Percentiles rank a stretch among this genome's conserved stretches.
Evolutionary conservation across 805 yeast species (phyloP).

Genomic region (Cyberlindnera saturnus): DNA sequence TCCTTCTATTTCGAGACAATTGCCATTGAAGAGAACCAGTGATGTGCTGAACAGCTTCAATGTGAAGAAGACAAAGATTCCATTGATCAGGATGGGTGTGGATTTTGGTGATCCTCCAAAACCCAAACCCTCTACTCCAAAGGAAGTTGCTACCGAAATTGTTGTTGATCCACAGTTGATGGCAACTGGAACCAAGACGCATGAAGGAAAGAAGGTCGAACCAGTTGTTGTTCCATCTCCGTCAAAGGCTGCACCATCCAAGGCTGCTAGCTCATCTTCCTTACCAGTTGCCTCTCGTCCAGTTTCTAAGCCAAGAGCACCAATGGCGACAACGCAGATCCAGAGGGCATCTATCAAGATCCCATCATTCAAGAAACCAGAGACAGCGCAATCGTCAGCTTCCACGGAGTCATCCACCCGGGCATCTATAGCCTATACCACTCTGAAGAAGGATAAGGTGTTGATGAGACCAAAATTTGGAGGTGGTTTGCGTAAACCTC

Average conservation of each 20-base stretch:
- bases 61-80: conserved; percentile 21
- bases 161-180: neutral
- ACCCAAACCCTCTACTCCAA: neutral
- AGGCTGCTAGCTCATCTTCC: neutral
- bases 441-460: conserved; percentile 7
- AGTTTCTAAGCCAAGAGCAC: conserved; percentile 4
- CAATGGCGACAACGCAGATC: neutral
- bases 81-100: conserved; percentile 15
- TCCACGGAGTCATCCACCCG: neutral
- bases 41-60: conserved; percentile 18
- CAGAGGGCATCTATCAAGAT: conserved; percentile 1
- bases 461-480: conserved; percentile 21
- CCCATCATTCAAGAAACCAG: conserved; percentile 2
- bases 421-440: neutral
- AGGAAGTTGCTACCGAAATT: neutral
- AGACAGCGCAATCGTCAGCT: neutral
- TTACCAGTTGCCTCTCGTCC: neutral
- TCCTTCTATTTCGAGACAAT: neutral
- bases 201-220: neutral
- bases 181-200: no score
- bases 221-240: neutral
- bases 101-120: neutral
- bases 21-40: conserved; percentile 18
- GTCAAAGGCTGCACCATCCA: neutral
- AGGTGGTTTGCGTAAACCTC: conserved; percentile 19